Evolutionary conservation across 805 yeast genomes (phyloP).

Genomic region (Isabelozyma pseudorhagii): DNA sequence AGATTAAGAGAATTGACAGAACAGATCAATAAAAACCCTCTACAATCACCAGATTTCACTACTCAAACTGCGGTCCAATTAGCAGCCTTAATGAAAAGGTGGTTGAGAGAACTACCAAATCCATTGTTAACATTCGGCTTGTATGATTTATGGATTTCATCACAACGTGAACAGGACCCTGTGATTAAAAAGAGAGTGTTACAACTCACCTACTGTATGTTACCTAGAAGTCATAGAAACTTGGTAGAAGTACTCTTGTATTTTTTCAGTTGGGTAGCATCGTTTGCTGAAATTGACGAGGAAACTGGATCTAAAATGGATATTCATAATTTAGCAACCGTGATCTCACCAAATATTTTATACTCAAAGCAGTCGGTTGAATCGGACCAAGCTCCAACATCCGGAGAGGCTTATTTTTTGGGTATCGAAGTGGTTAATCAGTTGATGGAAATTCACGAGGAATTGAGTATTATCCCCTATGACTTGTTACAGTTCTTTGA

Average conservation of each 20-base stretch:
- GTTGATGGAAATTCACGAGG: conserved; percentile 77
- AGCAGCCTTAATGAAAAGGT: conserved; percentile 89
- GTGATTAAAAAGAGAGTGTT: conserved; percentile 50
- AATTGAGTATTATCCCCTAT: conserved; percentile 71
- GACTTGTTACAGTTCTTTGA: conserved; percentile 54
- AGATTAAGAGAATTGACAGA: conserved; percentile 71
- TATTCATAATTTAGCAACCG: conserved; percentile 91
- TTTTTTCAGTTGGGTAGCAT: conserved; percentile 92
- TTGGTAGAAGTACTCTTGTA: conserved; percentile 79
- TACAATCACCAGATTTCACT: conserved; percentile 64
- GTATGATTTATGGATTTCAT: conserved; percentile 74
- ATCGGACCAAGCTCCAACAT: conserved; percentile 18
- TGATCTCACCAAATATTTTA: conserved; percentile 87
- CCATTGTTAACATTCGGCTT: conserved; percentile 78
- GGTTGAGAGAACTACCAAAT: conserved; percentile 87
- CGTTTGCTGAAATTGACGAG: conserved; percentile 90
- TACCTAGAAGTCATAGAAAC: conserved; percentile 81
- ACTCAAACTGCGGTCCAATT: conserved; percentile 85
- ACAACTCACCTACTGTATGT: conserved; percentile 66
- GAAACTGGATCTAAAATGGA: conserved; percentile 92
- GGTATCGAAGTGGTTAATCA: conserved; percentile 89
- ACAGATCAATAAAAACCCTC: conserved; percentile 70
- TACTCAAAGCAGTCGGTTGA: conserved; percentile 48
- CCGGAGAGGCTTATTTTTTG: conserved; percentile 73
- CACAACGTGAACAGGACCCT: conserved; percentile 51